phyloP scores from a whole-genome alignment of 768 basidiomycete genomes.

The Pisolithus marmoratus region DNA sequence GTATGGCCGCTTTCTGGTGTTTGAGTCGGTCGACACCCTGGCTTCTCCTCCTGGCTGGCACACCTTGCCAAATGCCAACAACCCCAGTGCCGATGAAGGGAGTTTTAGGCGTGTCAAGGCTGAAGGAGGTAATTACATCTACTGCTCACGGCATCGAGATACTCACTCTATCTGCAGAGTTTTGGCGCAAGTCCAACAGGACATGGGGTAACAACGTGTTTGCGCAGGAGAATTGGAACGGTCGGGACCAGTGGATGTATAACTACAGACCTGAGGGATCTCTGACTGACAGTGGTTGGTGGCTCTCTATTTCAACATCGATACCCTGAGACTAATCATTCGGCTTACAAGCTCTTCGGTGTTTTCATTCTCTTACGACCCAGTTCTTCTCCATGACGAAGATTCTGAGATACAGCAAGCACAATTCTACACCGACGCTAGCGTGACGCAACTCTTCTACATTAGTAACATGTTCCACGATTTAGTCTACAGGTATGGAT shows the following conservation, averaged over 20 bases:
- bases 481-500: slow-evolving; percentile 84
- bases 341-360: background rate
- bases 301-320: background rate
- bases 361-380: slow-evolving; percentile 75
- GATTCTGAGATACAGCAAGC: slow-evolving; percentile 64
- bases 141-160: background rate
- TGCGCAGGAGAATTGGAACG: slow-evolving; percentile 92
- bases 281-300: background rate
- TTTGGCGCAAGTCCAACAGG: slow-evolving; percentile 64
- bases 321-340: background rate
- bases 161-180: slow-evolving; percentile 21
- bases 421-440: slow-evolving; percentile 77
- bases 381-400: slow-evolving; percentile 46
- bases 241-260: slow-evolving; percentile 52
- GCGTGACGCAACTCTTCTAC: slow-evolving; percentile 87
- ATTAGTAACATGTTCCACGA: slow-evolving; percentile 79
- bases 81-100: slow-evolving; percentile 40
- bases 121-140: slow-evolving; percentile 6
- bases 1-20: slow-evolving; percentile 32
- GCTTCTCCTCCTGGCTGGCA: slow-evolving; percentile 96
- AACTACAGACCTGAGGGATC: slow-evolving; percentile 76
- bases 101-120: slow-evolving; percentile 10
- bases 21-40: slow-evolving; percentile 66
- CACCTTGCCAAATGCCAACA: slow-evolving; percentile 61
- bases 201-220: slow-evolving; percentile 92